Evolutionary conservation across 208 protist species (phyloP), one percentile per base, ranked within the genome.

Genomic region (Acanthamoeba sp.): DNA sequence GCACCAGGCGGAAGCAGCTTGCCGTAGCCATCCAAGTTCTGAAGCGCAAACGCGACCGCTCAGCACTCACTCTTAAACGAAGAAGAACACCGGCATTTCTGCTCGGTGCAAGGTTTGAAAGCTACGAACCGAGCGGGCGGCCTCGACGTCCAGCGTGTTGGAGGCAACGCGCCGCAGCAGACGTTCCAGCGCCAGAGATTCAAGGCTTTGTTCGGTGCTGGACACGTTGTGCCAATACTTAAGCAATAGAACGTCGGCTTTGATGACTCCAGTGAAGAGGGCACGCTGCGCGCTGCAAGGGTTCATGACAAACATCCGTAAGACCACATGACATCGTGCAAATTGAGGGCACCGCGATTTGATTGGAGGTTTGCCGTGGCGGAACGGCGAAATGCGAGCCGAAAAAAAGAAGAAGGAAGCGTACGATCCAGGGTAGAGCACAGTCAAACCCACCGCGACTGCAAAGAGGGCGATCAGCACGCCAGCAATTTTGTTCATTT

Each of bases 11-110:
- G 57, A 40, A 71, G 29, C 14, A 91, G 24, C 48, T 18, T 48
- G 48, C 84, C 84, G 29, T 52, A 71, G 52, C 20, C 20, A n/a
- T 91, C 59, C 50, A 91, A 18, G 38, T 91, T 71, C 84, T 91
- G 42, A 52, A 73, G 66, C 1, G 1, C 1, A 76, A 12, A n/a
- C 16, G 34, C 34, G 66, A 9, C 10, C 34, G 14, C 10, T 76
- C 32, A 40, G 29, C 29, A 38, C 12, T 16, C 66, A 36, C 3
- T 18, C 12, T 29, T 18, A 78, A 78, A 45, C 3, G 22, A 80
- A 45, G 12, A 24, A 38, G 16, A 80, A 34, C 3, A n/a, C n/a
- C n/a, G n/a, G n/a, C 18, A 20, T 12, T 16, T 78, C 69, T 78
- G 69, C 36, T 36, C 29, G 73, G 4, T 18, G n/a, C 22, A 57